Percentiles rank a stretch among this genome's conserved stretches.
Evolutionary conservation across 2,329 filamentous ascomycete species (phyloP).

Genomic region (Teratosphaeriaceae sp.): DNA sequence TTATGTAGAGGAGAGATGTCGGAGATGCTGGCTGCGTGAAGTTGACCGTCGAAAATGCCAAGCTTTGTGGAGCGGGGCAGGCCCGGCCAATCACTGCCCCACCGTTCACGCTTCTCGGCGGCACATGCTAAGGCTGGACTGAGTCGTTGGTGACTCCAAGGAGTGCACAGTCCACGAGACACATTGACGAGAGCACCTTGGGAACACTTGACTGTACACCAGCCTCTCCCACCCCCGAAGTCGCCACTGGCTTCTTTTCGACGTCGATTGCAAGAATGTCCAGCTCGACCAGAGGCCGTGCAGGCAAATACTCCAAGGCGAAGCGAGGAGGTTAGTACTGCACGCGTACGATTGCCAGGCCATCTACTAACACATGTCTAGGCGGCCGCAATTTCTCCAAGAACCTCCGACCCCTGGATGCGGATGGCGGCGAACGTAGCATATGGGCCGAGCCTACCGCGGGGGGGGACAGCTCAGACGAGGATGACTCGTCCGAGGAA

Average conservation of each 20-base stretch:
- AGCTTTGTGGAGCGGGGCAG: conserved; percentile 4
- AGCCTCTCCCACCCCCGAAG: background rate
- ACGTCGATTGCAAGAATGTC: conserved; percentile 44
- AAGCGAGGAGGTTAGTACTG: conserved; percentile 70
- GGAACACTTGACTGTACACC: too few relatives aligned
- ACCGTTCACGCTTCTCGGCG: too few relatives aligned
- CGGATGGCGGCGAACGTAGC: conserved; percentile 79
- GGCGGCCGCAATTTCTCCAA: conserved; percentile 95
- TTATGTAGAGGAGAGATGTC: conserved; percentile 30
- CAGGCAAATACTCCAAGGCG: conserved; percentile 91
- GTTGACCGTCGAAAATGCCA: conserved; percentile 19
- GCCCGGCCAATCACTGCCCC: too few relatives aligned
- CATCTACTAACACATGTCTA: conserved; percentile 33
- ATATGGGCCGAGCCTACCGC: conserved; percentile 73
- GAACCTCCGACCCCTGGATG: conserved; percentile 79
- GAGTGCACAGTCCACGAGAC: too few relatives aligned
- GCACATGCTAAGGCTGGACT: too few relatives aligned
- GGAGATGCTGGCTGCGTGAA: conserved; percentile 23
- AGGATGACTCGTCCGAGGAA: conserved; percentile 42
- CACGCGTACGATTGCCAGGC: background rate
- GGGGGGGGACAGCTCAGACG: conserved; percentile 47
- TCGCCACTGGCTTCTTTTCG: conserved; percentile 5
- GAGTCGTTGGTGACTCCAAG: background rate
- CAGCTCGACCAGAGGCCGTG: conserved; percentile 59
- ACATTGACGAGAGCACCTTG: background rate